Percentiles rank a stretch among this genome's conserved stretches.
Evolutionary conservation across 148 eudicot genomes (phyloP).

Genomic region (Fagopyrum homotropicum): DNA sequence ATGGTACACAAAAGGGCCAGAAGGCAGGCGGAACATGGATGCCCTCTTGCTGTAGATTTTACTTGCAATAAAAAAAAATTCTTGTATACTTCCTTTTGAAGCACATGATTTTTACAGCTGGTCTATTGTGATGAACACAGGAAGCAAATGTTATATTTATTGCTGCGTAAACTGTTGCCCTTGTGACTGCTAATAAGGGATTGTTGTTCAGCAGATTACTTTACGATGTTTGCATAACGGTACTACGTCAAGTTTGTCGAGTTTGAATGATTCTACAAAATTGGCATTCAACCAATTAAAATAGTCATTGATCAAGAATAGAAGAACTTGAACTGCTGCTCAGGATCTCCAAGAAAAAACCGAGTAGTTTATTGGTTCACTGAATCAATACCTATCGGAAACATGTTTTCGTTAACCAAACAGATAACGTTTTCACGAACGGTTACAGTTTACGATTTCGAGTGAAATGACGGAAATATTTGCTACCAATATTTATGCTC

Average conservation of each 20-base stretch:
- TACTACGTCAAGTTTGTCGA: not conserved
- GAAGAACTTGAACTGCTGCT: too few relatives aligned
- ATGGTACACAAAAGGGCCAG: constrained; percentile 96
- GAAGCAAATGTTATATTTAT: not conserved
- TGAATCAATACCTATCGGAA: too few relatives aligned
- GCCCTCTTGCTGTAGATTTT: constrained; percentile 42
- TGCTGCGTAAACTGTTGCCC: not conserved
- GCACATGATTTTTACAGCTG: not conserved
- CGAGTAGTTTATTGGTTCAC: too few relatives aligned
- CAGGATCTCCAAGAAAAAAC: too few relatives aligned
- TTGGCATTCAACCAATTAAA: not conserved
- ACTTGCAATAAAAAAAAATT: not conserved
- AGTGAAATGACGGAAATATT: too few relatives aligned
- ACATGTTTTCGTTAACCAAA: too few relatives aligned
- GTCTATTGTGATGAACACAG: not conserved
- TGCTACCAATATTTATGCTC: too few relatives aligned
- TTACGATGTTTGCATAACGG: not conserved
- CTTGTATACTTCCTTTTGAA: not conserved
- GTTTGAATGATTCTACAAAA: not conserved
- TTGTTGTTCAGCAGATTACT: not conserved
- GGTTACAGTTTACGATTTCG: too few relatives aligned
- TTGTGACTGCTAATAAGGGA: not conserved
- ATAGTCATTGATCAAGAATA: too few relatives aligned
- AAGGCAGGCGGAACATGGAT: constrained; percentile 84
- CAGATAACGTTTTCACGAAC: too few relatives aligned